These are phyloP conservation scores for Anethum foeniculum DNA, from an alignment of 140 eudicot genomes.

Conservation along the genomic window DNA sequence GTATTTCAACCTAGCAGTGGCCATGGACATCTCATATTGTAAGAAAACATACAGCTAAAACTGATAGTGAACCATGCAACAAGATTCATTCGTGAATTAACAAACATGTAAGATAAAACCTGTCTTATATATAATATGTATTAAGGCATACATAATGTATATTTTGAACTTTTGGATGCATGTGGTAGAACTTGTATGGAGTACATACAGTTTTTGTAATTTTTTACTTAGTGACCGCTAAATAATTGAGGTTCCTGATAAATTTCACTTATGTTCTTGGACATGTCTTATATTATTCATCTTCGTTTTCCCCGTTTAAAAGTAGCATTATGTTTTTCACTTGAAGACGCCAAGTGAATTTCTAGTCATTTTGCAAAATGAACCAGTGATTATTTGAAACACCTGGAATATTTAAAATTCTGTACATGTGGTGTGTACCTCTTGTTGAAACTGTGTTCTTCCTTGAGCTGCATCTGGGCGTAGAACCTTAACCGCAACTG, in stretches of 20 bases:
- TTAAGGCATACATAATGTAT: not conserved
- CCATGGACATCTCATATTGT: not conserved
- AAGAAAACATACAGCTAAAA: not conserved
- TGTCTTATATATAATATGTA: not conserved
- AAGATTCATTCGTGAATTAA: not conserved
- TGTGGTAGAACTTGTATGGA: not conserved
- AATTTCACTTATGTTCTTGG: not conserved
- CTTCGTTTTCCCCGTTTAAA: not conserved
- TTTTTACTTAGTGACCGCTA: not conserved
- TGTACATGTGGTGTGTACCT: slow-evolving; percentile 27
- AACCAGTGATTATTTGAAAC: not conserved
- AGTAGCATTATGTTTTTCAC: not conserved
- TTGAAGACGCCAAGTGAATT: not conserved
- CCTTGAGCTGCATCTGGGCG: slow-evolving; percentile 93
- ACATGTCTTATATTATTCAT: not conserved
- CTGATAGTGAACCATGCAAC: not conserved
- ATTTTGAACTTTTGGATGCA: not conserved
- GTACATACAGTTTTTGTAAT: not conserved
- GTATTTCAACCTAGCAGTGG: slow-evolving; percentile 16
- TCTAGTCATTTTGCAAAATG: not conserved
- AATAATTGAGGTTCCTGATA: not conserved
- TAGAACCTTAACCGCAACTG: slow-evolving; percentile 68
- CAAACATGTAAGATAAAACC: not conserved
- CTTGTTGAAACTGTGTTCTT: slow-evolving; percentile 78
- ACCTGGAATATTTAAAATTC: not conserved